Evolutionary conservation across 306 rosid species (phyloP).

Genomic region (Pterocarpus santalinus): DNA sequence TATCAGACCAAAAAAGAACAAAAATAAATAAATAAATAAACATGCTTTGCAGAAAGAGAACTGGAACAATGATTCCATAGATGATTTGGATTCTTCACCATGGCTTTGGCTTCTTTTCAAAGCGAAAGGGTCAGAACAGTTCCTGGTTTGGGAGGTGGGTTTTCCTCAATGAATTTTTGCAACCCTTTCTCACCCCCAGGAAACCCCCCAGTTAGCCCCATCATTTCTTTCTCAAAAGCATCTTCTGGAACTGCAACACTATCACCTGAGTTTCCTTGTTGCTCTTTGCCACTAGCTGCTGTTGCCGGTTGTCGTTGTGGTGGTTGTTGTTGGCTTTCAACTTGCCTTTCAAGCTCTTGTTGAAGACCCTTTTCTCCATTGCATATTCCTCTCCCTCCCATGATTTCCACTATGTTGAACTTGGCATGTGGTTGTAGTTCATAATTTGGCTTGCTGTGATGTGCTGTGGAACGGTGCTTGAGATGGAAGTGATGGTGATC

Average conservation of each 20-base stretch:
- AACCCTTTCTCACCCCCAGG: conserved; percentile 96
- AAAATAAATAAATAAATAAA: conserved; percentile 1
- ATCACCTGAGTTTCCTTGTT: conserved; percentile 47
- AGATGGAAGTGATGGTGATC: conserved; percentile 47
- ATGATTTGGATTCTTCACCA: conserved; percentile 35
- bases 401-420: conserved; percentile 67
- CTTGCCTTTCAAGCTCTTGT: conserved; percentile 63
- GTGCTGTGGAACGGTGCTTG: conserved; percentile 33
- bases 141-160: conserved; percentile 66
- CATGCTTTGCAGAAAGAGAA: not conserved
- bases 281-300: conserved; percentile 14
- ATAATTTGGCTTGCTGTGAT: conserved; percentile 42
- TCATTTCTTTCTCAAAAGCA: conserved; percentile 86
- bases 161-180: conserved; percentile 69
- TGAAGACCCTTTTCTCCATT: conserved; percentile 81
- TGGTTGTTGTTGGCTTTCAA: not conserved
- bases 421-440: conserved; percentile 56
- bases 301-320: not conserved
- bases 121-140: conserved; percentile 12
- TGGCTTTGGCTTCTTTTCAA: conserved; percentile 51
- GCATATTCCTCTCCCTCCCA: conserved; percentile 94
- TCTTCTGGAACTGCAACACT: conserved; percentile 56
- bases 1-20: not conserved
- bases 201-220: conserved; percentile 95
- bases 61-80: conserved; percentile 16